Percentiles rank a stretch among this genome's conserved stretches.
phyloP scores from a whole-genome alignment of 371 early-diverging fungal genomes.

The Saksenaea vasiformis region DNA sequence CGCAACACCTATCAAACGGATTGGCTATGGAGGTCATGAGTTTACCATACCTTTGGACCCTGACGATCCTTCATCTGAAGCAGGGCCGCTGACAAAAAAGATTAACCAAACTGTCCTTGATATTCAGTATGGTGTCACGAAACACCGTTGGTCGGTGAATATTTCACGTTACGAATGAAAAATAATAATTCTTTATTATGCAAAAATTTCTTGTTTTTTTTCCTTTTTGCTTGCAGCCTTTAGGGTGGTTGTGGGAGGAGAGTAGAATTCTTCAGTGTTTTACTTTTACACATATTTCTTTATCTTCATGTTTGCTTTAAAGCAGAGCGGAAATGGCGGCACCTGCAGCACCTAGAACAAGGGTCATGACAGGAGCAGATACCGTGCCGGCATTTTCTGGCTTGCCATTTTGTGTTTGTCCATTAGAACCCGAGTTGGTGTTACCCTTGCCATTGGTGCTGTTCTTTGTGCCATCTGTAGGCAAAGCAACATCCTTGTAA shows the following conservation, averaged over 20 bases:
- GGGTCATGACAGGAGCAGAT: conserved; percentile 5
- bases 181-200: background rate
- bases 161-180: background rate
- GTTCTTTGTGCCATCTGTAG: conserved; percentile 29
- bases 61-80: conserved; percentile 67
- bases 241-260: background rate
- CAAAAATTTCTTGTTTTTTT: background rate
- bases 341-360: conserved; percentile 5
- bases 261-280: background rate
- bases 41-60: conserved; percentile 83
- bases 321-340: conserved; percentile 1
- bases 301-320: background rate
- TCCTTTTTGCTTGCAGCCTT: background rate
- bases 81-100: conserved; percentile 79
- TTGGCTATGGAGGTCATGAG: conserved; percentile 64
- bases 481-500: conserved; percentile 52
- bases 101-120: conserved; percentile 82
- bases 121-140: conserved; percentile 87
- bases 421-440: conserved; percentile 1
- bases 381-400: conserved; percentile 3
- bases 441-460: conserved; percentile 12
- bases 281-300: background rate
- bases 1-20: conserved; percentile 84
- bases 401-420: background rate
- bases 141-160: conserved; percentile 37